Evolutionary conservation across 1,284 basidiomycete species (phyloP).

Genomic region (Boletus sp.): DNA sequence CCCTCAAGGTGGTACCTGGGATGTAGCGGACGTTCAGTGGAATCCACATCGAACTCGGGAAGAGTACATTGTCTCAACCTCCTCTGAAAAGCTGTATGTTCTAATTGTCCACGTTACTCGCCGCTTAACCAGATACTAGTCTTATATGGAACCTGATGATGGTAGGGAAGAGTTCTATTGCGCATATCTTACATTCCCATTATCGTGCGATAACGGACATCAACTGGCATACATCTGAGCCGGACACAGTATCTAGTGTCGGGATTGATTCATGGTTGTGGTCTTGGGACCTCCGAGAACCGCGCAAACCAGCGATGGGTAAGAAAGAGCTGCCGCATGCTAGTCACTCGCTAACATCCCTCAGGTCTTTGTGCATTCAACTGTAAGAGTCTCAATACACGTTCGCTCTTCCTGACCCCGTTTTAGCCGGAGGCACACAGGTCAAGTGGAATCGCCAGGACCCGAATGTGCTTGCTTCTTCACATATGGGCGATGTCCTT

Average conservation of each 20-base stretch:
- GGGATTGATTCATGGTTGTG: constrained; percentile 83
- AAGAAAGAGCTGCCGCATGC: constrained; percentile 9
- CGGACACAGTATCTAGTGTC: constrained; percentile 73
- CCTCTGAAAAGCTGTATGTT: constrained; percentile 84
- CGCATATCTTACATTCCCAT: constrained; percentile 80
- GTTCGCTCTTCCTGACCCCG: neutral
- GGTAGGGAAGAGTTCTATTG: constrained; percentile 71
- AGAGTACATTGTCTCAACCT: constrained; percentile 94
- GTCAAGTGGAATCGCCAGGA: constrained; percentile 95
- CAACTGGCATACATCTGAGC: constrained; percentile 89
- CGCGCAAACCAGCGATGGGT: constrained; percentile 69
- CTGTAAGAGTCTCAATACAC: constrained; percentile 40
- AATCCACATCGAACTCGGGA: constrained; percentile 85
- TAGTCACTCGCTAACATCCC: constrained; percentile 8
- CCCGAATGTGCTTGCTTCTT: constrained; percentile 81
- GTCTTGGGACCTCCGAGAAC: constrained; percentile 81
- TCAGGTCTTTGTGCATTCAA: constrained; percentile 73
- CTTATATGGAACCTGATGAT: constrained; percentile 92
- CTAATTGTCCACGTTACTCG: neutral
- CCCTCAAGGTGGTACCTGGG: constrained; percentile 95
- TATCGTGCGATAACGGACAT: constrained; percentile 94
- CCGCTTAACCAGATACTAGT: constrained; percentile 36
- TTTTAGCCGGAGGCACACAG: constrained; percentile 80
- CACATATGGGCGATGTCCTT: constrained; percentile 79
- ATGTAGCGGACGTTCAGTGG: constrained; percentile 97